A percentile compares a stretch with the other conserved stretches of the same genome.
phyloP scores from a whole-genome alignment of 2,329 filamentous ascomycete species.

The Sporothrix curviconia region DNA sequence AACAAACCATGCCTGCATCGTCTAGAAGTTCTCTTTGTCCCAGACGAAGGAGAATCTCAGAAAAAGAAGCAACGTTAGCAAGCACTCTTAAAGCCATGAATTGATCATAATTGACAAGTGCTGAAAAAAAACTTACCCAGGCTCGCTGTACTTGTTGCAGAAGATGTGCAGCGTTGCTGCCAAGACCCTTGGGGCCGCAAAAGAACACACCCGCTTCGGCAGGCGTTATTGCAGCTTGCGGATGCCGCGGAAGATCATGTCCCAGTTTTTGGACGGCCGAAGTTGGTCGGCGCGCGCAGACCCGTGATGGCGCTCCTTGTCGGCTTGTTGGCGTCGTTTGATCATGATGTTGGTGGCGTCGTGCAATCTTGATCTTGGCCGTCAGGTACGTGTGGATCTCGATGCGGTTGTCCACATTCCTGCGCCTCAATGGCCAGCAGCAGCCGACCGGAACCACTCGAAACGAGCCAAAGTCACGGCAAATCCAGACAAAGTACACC shows the following conservation, averaged over 20 bases:
- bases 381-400: slow-evolving; percentile 88
- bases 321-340: slow-evolving; percentile 77
- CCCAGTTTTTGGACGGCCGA: slow-evolving; percentile 83
- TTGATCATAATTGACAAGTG: not conserved
- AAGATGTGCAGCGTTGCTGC: slow-evolving; percentile 71
- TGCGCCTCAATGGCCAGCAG: slow-evolving; percentile 80
- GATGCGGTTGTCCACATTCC: slow-evolving; percentile 74
- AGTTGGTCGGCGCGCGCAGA: slow-evolving; percentile 74
- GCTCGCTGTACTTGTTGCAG: slow-evolving; percentile 83
- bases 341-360: slow-evolving; percentile 91
- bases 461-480: slow-evolving; percentile 79
- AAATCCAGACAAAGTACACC: slow-evolving; percentile 92
- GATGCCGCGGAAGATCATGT: slow-evolving; percentile 81
- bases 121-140: slow-evolving; percentile 52
- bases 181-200: slow-evolving; percentile 75
- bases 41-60: slow-evolving; percentile 57
- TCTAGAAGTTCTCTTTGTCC: slow-evolving; percentile 64
- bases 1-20: not conserved
- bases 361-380: slow-evolving; percentile 76
- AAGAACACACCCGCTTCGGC: slow-evolving; percentile 76
- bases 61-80: not conserved
- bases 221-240: slow-evolving; percentile 68
- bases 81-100: not conserved
- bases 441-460: slow-evolving; percentile 84
- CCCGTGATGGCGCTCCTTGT: slow-evolving; percentile 81